Base-by-base conservation (phyloP, 2,329 filamentous ascomycete genomes). In the Cytospora schulzeri region DNA sequence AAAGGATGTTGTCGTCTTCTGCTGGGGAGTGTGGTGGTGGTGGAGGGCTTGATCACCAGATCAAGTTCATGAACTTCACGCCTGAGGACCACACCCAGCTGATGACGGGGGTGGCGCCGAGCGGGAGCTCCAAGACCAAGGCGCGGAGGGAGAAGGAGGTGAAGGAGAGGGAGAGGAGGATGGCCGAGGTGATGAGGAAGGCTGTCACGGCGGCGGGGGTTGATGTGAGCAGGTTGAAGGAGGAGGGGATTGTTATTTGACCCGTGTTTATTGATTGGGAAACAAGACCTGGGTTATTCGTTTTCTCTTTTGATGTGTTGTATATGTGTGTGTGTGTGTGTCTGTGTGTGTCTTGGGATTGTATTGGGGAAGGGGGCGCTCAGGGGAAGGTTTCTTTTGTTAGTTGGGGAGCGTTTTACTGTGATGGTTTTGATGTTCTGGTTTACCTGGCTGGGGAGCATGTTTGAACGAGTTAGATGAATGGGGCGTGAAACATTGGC, bases 71-170 rank as follows among this genome's bases (percentile, higher is more conserved):
- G 68, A 98, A 98, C 76, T 97, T 91, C 77, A 97, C 93, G 1
- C 89, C 92, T 0, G 81, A 84, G 57, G 93, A 99, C 75, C 89
- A 88, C 71, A 80, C 84, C 17, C 86, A 90, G 73, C 88, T 99
- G 52, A 86, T 99, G 76, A 92, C 87, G 9, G 94, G 93, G 6
- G 95, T 99, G 15, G 95, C 95, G 54, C 94, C 94, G 0, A 93
- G 90, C 69, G 95, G 95, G 12, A 93, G 89, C 70, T 91, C 87
- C 69, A 98, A 98, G 84, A 98, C 95, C 11, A 97, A 97, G 75
- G 92, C 92, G n/a, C 81, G 93, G 62, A 81, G 95, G 58, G 94
- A 98, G 76, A 91, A 92, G 75, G 94, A 97, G 79, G 92, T 92
- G 1, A 82, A 85, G 60, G 94, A 97, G 73, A 88, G 89, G 76